A percentile compares a stretch with the other conserved stretches of the same genome.
Conservation (phyloP, 2,329 filamentous ascomycete species). For the Hypoxylon sp. region DNA sequence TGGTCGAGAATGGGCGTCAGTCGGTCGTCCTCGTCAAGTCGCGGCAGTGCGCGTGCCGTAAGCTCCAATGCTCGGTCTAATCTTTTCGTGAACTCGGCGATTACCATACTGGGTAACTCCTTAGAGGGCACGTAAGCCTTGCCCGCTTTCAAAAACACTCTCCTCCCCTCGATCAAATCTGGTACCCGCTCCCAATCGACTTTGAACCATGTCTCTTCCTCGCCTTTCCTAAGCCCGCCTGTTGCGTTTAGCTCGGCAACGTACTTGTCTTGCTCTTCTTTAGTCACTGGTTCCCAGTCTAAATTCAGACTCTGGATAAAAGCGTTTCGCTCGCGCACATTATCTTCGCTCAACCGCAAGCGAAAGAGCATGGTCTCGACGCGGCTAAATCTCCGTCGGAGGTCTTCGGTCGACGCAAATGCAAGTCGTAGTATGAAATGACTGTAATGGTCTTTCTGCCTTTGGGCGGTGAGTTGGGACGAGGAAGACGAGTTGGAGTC, state of each 20-base stretch:
- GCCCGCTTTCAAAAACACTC: slow-evolving; percentile 82
- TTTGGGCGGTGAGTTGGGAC: slow-evolving; percentile 75
- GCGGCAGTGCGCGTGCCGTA: slow-evolving; percentile 90
- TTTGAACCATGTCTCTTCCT: slow-evolving; percentile 94
- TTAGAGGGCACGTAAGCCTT: slow-evolving; percentile 92
- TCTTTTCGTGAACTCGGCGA: slow-evolving; percentile 85
- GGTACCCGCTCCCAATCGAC: slow-evolving; percentile 96
- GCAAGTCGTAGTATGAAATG: slow-evolving; percentile 97
- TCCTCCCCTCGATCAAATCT: slow-evolving; percentile 85
- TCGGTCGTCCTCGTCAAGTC: slow-evolving; percentile 95
- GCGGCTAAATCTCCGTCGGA: slow-evolving; percentile 86
- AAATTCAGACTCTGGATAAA: slow-evolving; percentile 85
- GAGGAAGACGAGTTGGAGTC: slow-evolving; percentile 52
- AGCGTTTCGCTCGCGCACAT: slow-evolving; percentile 76
- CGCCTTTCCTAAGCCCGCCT: slow-evolving; percentile 60
- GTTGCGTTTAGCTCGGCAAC: slow-evolving; percentile 72
- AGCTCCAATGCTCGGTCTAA: slow-evolving; percentile 89
- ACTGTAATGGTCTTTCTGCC: slow-evolving; percentile 96
- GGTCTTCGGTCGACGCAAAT: slow-evolving; percentile 91
- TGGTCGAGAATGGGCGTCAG: slow-evolving; percentile 78
- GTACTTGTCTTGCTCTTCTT: slow-evolving; percentile 80
- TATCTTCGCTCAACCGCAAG: slow-evolving; percentile 83
- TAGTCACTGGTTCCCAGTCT: slow-evolving; percentile 85
- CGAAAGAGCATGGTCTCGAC: slow-evolving; percentile 93
- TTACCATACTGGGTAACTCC: slow-evolving; percentile 90